Evolutionary conservation across 768 basidiomycete genomes (phyloP).

Genomic region (Hygrocybe coccinea): DNA sequence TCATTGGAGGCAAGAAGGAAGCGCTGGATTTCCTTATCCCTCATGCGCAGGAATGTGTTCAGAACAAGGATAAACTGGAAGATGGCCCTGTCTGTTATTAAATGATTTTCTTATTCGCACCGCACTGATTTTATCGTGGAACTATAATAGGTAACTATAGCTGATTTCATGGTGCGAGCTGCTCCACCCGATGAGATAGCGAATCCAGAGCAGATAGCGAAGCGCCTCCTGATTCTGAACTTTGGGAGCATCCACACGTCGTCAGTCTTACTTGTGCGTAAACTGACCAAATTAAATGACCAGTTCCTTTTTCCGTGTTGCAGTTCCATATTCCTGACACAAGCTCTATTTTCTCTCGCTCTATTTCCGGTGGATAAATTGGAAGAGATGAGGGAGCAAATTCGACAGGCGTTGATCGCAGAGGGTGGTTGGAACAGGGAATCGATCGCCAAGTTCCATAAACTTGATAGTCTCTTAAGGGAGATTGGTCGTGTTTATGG

Average conservation of each 20-base stretch:
- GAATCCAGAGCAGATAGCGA: neutral
- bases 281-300: too few species aligned
- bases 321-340: too few species aligned
- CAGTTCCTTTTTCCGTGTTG: too few species aligned
- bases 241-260: conserved; percentile 2
- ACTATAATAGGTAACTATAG: neutral
- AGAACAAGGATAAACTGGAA: neutral
- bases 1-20: conserved; percentile 4
- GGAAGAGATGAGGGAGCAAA: conserved; percentile 1
- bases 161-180: neutral
- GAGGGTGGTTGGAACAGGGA: conserved; percentile 9
- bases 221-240: conserved; percentile 4
- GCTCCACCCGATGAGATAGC: neutral
- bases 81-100: neutral
- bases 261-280: too few species aligned
- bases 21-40: conserved; percentile 1
- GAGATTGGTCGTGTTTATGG: conserved; percentile 5
- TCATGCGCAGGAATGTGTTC: neutral
- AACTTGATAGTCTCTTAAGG: conserved; percentile 4
- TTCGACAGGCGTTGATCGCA: neutral
- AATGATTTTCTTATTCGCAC: too few species aligned
- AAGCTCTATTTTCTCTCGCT: too few species aligned
- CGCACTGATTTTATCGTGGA: neutral
- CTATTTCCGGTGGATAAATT: too few species aligned
- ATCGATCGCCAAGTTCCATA: conserved; percentile 1